These are phyloP conservation scores for Debaryomyces coudertii DNA, from an alignment of 1,139 yeast genomes.

Conservation along the genomic window DNA sequence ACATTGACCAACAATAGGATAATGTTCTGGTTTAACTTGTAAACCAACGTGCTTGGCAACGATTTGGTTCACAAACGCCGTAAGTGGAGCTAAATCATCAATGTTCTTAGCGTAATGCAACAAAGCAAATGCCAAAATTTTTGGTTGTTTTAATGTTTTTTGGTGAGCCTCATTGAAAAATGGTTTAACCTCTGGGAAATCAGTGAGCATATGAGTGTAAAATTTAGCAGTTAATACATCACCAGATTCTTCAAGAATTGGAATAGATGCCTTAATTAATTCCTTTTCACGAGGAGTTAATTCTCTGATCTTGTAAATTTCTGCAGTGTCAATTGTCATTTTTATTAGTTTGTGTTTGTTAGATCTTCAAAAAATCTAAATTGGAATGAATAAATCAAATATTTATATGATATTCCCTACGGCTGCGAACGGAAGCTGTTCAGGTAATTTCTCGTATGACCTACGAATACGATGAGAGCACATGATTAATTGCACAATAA, in stretches of 20 bases:
- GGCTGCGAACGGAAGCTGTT: not conserved
- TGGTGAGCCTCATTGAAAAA: constrained; percentile 67
- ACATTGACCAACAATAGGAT: constrained; percentile 63
- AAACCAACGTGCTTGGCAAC: constrained; percentile 69
- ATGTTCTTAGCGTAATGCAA: constrained; percentile 66
- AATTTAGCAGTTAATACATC: constrained; percentile 56
- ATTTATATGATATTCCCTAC: not conserved
- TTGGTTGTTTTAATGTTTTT: constrained; percentile 58
- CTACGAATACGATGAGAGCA: too few species aligned
- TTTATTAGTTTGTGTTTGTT: not conserved
- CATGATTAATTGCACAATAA: not conserved
- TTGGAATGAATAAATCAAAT: not conserved
- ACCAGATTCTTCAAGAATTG: constrained; percentile 60
- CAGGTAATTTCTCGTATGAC: not conserved
- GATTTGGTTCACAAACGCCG: constrained; percentile 60
- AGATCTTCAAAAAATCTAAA: not conserved
- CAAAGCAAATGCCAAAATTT: constrained; percentile 64
- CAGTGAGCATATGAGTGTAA: constrained; percentile 57
- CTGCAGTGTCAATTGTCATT: constrained; percentile 6
- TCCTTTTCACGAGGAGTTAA: constrained; percentile 34
- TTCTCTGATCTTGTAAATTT: constrained; percentile 24
- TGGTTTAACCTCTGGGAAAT: constrained; percentile 57
- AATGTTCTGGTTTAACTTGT: constrained; percentile 63
- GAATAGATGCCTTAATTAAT: constrained; percentile 58
- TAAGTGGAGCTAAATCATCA: constrained; percentile 57